Evolutionary conservation across 371 early-diverging fungal species (phyloP).

Genomic region (Rhizopus microsporus): DNA sequence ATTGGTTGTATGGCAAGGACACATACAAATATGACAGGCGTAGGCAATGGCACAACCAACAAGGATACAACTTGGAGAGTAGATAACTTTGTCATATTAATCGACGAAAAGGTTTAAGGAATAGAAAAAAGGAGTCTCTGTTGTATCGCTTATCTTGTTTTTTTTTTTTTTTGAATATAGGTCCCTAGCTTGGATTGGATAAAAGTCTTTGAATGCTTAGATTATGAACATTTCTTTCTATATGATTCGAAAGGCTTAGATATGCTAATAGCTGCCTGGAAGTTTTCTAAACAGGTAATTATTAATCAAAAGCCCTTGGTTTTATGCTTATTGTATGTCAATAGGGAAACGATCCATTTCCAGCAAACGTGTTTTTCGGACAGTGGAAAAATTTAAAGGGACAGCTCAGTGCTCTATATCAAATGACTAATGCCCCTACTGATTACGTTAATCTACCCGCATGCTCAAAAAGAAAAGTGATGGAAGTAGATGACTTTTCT

Average conservation of each 20-base stretch:
- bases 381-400: conserved; percentile 75
- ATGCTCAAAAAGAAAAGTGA: conserved; percentile 53
- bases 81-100: conserved; percentile 60
- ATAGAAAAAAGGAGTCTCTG: not conserved
- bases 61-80: conserved; percentile 65
- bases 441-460: conserved; percentile 50
- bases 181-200: conserved; percentile 66
- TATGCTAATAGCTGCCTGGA: conserved; percentile 68
- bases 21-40: conserved; percentile 55
- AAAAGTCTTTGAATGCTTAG: conserved; percentile 63
- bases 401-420: conserved; percentile 73
- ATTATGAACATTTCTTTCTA: conserved; percentile 71
- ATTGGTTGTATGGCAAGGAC: conserved; percentile 75
- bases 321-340: conserved; percentile 1
- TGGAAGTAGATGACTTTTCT: conserved; percentile 57
- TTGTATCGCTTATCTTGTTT: not conserved
- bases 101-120: conserved; percentile 55
- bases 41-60: conserved; percentile 32
- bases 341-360: conserved; percentile 53
- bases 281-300: conserved; percentile 58
- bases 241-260: conserved; percentile 65
- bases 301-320: not conserved
- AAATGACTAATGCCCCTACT: conserved; percentile 62
- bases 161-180: conserved; percentile 21
- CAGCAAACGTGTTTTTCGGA: conserved; percentile 71